Evolutionary conservation across 345 rosid genomes (phyloP).

Genomic region (Excoecaria agallocha): DNA sequence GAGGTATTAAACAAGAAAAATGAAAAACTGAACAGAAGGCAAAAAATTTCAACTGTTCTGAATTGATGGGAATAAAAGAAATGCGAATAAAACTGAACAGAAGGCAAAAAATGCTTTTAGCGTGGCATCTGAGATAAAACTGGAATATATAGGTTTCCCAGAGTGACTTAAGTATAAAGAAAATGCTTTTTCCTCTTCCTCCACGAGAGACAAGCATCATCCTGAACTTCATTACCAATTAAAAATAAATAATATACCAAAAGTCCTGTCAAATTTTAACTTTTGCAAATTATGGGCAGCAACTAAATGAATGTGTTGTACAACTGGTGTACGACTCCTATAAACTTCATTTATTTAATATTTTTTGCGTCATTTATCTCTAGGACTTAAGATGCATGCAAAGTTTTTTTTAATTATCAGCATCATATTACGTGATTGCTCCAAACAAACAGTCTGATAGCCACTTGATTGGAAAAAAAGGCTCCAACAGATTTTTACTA

Average conservation of each 20-base stretch:
- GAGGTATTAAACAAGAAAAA: constrained; percentile 2
- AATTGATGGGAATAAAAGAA: background rate
- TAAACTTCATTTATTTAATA: background rate
- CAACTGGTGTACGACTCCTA: background rate
- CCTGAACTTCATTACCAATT: constrained; percentile 68
- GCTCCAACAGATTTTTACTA: background rate
- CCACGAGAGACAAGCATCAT: constrained; percentile 93
- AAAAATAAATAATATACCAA: constrained; percentile 12
- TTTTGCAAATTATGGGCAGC: background rate
- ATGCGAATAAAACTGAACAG: no score
- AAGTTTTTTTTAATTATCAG: background rate
- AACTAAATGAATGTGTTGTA: background rate
- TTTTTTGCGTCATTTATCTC: no score
- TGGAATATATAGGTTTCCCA: constrained; percentile 98
- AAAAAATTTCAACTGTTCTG: background rate
- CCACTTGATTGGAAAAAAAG: background rate
- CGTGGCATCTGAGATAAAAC: constrained; percentile 39
- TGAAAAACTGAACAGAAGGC: background rate
- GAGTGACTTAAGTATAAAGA: constrained; percentile 92
- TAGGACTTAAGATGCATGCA: background rate
- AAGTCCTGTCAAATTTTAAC: background rate
- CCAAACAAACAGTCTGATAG: background rate
- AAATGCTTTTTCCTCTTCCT: constrained; percentile 99
- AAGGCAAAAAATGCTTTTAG: no score
- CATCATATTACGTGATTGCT: background rate